Evolutionary conservation across 1,139 yeast species (phyloP).

Genomic region (Blastobotrys persicus): DNA sequence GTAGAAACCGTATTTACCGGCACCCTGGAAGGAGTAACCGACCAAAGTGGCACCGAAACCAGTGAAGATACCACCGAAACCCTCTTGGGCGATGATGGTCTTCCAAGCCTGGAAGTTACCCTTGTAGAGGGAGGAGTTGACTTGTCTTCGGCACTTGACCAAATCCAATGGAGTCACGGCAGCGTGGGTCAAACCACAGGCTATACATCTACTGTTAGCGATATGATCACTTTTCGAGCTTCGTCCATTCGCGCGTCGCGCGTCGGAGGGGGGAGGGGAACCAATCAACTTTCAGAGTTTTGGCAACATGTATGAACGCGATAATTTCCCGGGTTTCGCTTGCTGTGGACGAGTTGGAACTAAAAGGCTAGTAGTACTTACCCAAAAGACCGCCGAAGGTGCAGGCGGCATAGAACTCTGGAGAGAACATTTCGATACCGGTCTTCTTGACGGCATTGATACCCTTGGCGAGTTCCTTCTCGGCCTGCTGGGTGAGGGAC

Average conservation of each 20-base stretch:
- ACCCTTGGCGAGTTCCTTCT: slow-evolving; percentile 25
- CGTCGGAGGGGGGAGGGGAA: not conserved
- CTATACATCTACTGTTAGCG: too few relatives aligned
- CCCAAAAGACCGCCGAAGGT: slow-evolving; percentile 75
- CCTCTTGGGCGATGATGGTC: slow-evolving; percentile 67
- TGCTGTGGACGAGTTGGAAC: not conserved
- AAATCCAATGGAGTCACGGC: slow-evolving; percentile 89
- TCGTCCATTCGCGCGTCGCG: too few relatives aligned
- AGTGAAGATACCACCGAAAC: slow-evolving; percentile 69
- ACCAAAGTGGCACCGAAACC: slow-evolving; percentile 89
- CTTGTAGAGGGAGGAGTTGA: slow-evolving; percentile 64
- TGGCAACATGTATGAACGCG: not conserved
- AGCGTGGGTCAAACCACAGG: slow-evolving; percentile 96
- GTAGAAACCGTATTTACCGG: slow-evolving; percentile 93
- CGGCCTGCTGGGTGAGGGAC: slow-evolving; percentile 33
- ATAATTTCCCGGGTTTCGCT: not conserved
- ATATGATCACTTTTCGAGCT: too few relatives aligned
- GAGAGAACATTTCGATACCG: slow-evolving; percentile 54
- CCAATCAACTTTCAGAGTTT: not conserved
- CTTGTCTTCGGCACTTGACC: slow-evolving; percentile 91
- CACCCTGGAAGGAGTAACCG: slow-evolving; percentile 93
- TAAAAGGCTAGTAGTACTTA: not conserved
- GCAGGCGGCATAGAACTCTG: slow-evolving; percentile 78
- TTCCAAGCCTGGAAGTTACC: slow-evolving; percentile 79
- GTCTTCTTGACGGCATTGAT: slow-evolving; percentile 24